Percentiles rank a stretch among this genome's conserved stretches.
These are phyloP conservation scores for Crataegus laevigata DNA, from an alignment of 306 rosid species.

Conservation along the genomic window DNA sequence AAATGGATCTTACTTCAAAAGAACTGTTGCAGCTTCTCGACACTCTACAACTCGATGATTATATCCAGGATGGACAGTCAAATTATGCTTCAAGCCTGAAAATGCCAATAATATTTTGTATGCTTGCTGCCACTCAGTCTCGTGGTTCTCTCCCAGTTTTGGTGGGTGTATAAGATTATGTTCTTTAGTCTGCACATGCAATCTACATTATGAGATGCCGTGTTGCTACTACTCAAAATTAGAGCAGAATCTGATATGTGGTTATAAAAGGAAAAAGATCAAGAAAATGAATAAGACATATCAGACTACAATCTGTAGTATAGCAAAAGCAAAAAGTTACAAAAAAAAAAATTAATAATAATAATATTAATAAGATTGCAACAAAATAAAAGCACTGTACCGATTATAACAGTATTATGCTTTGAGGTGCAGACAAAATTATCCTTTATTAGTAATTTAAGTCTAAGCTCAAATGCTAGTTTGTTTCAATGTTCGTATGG, in stretches of 20 bases:
- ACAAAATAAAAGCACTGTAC: background rate
- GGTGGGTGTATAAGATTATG: constrained; percentile 53
- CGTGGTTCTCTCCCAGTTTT: constrained; percentile 24
- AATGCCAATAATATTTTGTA: constrained; percentile 75
- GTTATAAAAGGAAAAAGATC: background rate
- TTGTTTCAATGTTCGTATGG: background rate
- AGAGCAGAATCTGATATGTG: constrained; percentile 4
- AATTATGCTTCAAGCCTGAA: constrained; percentile 86
- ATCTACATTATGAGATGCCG: constrained; percentile 22
- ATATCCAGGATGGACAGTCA: constrained; percentile 76
- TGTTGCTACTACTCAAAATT: constrained; percentile 5
- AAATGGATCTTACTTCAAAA: constrained; percentile 48
- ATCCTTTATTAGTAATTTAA: background rate
- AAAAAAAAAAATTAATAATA: background rate
- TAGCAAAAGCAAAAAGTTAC: background rate
- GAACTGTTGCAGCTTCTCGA: constrained; percentile 74
- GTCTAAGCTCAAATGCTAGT: background rate
- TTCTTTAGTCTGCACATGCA: constrained; percentile 65
- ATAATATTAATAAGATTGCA: background rate
- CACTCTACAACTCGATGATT: constrained; percentile 83
- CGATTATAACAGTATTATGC: background rate
- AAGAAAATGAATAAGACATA: background rate
- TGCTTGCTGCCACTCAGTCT: constrained; percentile 31
- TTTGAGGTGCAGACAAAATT: background rate
- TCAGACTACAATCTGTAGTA: background rate